Base-by-base conservation (phyloP, 1,284 basidiomycete species). In the Heterobasidion parviporum region DNA sequence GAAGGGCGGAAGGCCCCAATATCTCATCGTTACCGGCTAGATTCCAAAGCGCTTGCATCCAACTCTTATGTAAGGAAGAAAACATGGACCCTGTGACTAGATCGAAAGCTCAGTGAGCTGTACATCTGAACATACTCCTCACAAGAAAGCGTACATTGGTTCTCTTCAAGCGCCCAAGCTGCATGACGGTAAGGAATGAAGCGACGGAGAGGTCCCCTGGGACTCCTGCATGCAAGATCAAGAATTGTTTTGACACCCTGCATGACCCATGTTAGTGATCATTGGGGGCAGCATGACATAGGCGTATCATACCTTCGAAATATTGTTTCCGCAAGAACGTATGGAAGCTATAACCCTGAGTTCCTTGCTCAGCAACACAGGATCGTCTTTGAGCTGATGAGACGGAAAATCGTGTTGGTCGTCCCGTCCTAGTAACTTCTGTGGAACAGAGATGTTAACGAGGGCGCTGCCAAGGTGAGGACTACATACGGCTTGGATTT, bases 151-250 rank as follows among this genome's bases (percentile, higher is more conserved):
- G 61, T 62, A 76, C 76, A 60, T 60, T 67, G 61, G 8, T 58
- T 66, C 5, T 69, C 69, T 43, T 81, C 73, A 7, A 67, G 45
- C 34, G 67, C 64, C 85, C 84, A 87, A 45, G 76, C 49, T 10
- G 81, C 63, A 60, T 83, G 81, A 59, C 80, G 80, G 62, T 83
- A 84, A 3, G 74, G 65, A 12, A 77, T 67, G 43, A 83, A 63
- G 50, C 75, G 75, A 35, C 67, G 59, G 33, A 85, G 63, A 14
- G 75, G 67, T 14, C 65, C 66, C 12, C 59, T 52, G 10, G 63
- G 63, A 52, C 70, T 65, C 0, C 69, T 63, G 34, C 71, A 69
- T 5, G 71, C 71, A 8, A 72, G 50, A 12, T 67, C 63, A 46
- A 81, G 67, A 58, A 80, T 59, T 32, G 59, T 26, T 2, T 56